Evolutionary conservation across 2,329 filamentous ascomycete species (phyloP), one percentile per base, ranked within the genome.

Genomic region (Colletotrichum horii): DNA sequence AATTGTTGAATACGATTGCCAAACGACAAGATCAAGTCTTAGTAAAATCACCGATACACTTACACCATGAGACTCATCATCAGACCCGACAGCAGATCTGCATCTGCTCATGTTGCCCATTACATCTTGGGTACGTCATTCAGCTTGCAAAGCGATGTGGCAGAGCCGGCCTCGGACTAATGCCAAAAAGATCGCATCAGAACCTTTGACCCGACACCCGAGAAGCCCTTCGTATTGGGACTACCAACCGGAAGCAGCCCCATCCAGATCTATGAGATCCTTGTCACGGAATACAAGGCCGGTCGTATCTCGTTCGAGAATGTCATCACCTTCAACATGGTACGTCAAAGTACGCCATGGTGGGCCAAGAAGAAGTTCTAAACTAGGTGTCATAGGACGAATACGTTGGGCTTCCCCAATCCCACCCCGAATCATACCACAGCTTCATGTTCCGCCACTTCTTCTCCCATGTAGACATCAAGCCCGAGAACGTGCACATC

Each of bases 381-480:
- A 65, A 6, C 11, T 8, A 2, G 7, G 4, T 4, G 19, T 12
- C 86, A 94, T 94, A 83, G 91, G 87, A 95, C 84, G 93, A 95
- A 85, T 95, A 95, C 81, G 93, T 95, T 77, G 92, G 91, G 64
- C 89, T 95, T 66, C 91, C 94, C 24, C 90, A 92, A 77, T 92
- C 94, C 79, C 94, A 96, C 83, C 93, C 94, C 6, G 92, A 95
- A 82, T 94, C 91, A 82, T 96, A 96, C 84, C 94, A 95, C 86
- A 93, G 91, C 80, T 96, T 95, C 87, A 96, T 96, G 94, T 95
- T 94, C 88, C 92, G 92, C 84, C 89, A 95, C 84, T 94, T 96
- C 86, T 96, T 96, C 86, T 92, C 92, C 58, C 93, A 89, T 77
- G 91, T 95, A 79, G 92, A 96, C 82, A 91, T 96, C 76, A 88